Conservation (phyloP, 345 rosid genomes). For the Cardamine chenopodiifolia region DNA sequence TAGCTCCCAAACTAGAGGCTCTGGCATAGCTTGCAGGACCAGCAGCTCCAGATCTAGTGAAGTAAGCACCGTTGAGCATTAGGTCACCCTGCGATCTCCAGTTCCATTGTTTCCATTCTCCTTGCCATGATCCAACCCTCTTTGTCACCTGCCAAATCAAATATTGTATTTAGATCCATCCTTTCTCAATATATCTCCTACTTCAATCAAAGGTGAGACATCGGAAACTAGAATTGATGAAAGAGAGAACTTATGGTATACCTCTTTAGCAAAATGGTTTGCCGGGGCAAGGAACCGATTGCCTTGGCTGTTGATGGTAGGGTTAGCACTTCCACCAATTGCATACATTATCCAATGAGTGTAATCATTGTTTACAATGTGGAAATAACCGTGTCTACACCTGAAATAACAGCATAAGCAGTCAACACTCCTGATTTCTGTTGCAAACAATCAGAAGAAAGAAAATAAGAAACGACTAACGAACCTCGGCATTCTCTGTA, state of each 20-base stretch:
- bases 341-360: slow-evolving; percentile 99
- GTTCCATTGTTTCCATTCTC: slow-evolving; percentile 58
- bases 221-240: not conserved
- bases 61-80: slow-evolving; percentile 61
- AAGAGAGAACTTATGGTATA: slow-evolving; percentile 18
- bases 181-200: slow-evolving; percentile 4
- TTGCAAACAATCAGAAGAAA: not conserved
- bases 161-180: not conserved
- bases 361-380: slow-evolving; percentile 96
- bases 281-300: slow-evolving; percentile 88
- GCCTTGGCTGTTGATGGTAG: slow-evolving; percentile 97
- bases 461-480: not conserved
- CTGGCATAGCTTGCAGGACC: slow-evolving; percentile 56
- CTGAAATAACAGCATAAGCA: slow-evolving; percentile 45
- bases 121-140: slow-evolving; percentile 40
- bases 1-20: slow-evolving; percentile 67
- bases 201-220: not conserved
- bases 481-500: slow-evolving; percentile 99
- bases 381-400: slow-evolving; percentile 97
- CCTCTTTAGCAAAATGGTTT: slow-evolving; percentile 74
- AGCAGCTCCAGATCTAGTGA: slow-evolving; percentile 56
- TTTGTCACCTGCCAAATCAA: slow-evolving; percentile 53
- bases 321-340: slow-evolving; percentile 96
- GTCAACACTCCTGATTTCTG: not conserved
- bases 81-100: slow-evolving; percentile 70